Base-by-base conservation (phyloP, 768 basidiomycete genomes). In the Boletus subcaerulescens region DNA sequence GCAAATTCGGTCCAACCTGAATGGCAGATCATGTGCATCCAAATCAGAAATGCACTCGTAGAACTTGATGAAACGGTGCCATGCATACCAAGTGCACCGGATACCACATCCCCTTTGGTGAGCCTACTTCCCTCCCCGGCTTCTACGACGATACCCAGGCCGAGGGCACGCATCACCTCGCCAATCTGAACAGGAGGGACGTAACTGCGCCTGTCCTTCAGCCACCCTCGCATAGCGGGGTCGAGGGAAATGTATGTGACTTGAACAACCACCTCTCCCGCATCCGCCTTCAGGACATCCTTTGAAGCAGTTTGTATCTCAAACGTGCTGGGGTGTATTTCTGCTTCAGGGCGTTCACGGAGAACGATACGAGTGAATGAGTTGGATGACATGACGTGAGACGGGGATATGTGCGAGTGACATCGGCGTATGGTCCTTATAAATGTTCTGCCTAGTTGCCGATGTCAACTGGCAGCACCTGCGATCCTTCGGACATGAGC, bases 181-280 rank as follows among this genome's bases (percentile, higher is more conserved):
- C 86, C 86, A 59, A 93, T 86, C 63, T 85, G 64, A 5, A 86
- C 83, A 10, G 89, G 89, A 14, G 81, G 81, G 15, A 89, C 46
- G 65, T 93, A 92, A 60, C 83, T 86, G 44, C 93, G 77, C 15
- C 65, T 67, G 66, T 91, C 88, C 57, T 80, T 82, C 48, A 98
- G 65, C 80, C 89, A 97, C 13, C 82, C 84, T 10, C 93, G 80
- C 91, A 93, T 92, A 0, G 92, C 91, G 18, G 94, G 93, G 64
- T 97, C 94, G 59, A 97, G 68, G 33, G 85, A 86, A 32, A 93
- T 65, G 77, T 86, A 94, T 45, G 85, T 84, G 54, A 89, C 83
- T 67, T 83, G 80, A n/a, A 98, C 83, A 44, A 95, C 75, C 9
- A 84, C 83, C 57, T 88, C 77, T 22, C 73, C 69, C 18, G 69